Conservation (phyloP, 352 stramenopile species). For the Bremia lactucae region DNA sequence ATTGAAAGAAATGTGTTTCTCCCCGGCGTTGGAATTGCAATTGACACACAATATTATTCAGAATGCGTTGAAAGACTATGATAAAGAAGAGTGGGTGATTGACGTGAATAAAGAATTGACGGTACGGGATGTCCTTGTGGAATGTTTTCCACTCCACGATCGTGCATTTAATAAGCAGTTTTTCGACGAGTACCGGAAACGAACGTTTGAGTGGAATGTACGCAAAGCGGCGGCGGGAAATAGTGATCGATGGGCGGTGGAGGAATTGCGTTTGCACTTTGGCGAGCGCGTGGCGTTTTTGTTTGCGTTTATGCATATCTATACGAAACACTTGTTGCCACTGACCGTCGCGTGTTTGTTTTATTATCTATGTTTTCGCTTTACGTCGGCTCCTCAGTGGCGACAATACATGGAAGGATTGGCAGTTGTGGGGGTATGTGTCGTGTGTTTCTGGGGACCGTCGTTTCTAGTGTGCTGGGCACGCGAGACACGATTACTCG, state of each 20-base stretch:
- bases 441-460: constrained; percentile 73
- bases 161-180: constrained; percentile 81
- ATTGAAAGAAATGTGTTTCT: constrained; percentile 79
- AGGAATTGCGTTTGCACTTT: constrained; percentile 81
- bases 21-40: constrained; percentile 72
- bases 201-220: constrained; percentile 64
- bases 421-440: constrained; percentile 51
- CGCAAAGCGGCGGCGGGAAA: constrained; percentile 64
- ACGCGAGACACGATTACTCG: constrained; percentile 76
- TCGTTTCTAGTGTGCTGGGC: constrained; percentile 80
- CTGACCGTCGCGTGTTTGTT: constrained; percentile 46
- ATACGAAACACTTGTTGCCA: constrained; percentile 77
- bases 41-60: constrained; percentile 85
- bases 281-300: constrained; percentile 82
- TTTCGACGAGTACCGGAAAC: constrained; percentile 78
- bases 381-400: constrained; percentile 44
- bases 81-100: constrained; percentile 83
- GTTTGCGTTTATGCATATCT: constrained; percentile 87
- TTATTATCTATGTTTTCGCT: constrained; percentile 77
- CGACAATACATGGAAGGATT: constrained; percentile 64
- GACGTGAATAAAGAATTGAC: constrained; percentile 79
- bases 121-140: constrained; percentile 60
- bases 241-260: constrained; percentile 75
- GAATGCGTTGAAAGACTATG: constrained; percentile 79
- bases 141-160: constrained; percentile 79